These are phyloP conservation scores for Lepidopterella palustris DNA, from an alignment of 495 filamentous ascomycete species.

Conservation along the genomic window DNA sequence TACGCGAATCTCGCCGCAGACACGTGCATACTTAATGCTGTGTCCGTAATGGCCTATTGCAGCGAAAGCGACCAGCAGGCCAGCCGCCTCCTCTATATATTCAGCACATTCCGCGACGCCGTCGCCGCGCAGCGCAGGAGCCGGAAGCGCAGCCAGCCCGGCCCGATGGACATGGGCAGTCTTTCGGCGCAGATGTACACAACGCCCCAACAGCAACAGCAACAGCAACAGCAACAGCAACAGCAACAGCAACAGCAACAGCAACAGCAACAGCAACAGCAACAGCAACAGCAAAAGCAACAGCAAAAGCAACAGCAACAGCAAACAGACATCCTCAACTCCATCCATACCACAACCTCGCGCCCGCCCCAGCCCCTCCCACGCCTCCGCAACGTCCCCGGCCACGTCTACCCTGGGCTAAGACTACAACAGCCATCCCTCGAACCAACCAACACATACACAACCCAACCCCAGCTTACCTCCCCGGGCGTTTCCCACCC, in stretches of 20 bases:
- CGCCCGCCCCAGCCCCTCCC: slow-evolving; percentile 1
- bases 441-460: background rate
- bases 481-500: background rate
- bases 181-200: background rate
- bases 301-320: too few species aligned
- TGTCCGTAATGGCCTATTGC: slow-evolving; percentile 56
- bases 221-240: background rate
- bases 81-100: slow-evolving; percentile 55
- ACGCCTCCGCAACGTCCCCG: slow-evolving; percentile 14
- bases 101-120: slow-evolving; percentile 54
- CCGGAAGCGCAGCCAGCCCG: slow-evolving; percentile 32
- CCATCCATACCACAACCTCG: slow-evolving; percentile 19
- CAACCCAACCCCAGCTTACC: background rate
- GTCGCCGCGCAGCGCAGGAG: slow-evolving; percentile 40
- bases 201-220: background rate
- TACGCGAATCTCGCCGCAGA: slow-evolving; percentile 52
- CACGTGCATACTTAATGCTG: slow-evolving; percentile 51
- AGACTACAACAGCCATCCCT: slow-evolving; percentile 13
- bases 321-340: slow-evolving; percentile 5
- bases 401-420: slow-evolving; percentile 23
- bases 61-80: slow-evolving; percentile 59
- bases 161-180: background rate
- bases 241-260: slow-evolving; percentile 2
- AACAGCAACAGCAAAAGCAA: too few species aligned
- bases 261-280: too few species aligned